These are phyloP conservation scores for Hibiscus tridactylites DNA, from an alignment of 345 rosid genomes.

Conservation along the genomic window DNA sequence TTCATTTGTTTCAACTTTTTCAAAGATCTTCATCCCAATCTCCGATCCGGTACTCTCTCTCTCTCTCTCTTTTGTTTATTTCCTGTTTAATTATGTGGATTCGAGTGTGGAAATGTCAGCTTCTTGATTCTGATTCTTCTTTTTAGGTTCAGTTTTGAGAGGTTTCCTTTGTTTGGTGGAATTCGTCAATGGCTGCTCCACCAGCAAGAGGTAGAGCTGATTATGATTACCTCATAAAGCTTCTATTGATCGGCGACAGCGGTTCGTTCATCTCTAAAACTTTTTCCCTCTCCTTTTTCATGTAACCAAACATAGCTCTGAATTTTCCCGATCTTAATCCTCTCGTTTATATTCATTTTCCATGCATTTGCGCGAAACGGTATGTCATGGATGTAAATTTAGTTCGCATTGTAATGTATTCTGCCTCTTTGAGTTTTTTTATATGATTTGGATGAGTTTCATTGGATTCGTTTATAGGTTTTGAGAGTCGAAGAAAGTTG, in stretches of 20 bases:
- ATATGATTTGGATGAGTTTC: neutral
- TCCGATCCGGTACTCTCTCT: neutral
- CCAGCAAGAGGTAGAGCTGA: conserved; percentile 78
- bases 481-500: neutral
- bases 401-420: no score
- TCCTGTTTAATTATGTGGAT: neutral
- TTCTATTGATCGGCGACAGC: conserved; percentile 52
- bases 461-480: neutral
- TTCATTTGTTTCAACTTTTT: neutral
- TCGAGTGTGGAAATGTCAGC: neutral
- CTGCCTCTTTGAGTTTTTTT: neutral
- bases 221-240: conserved; percentile 68
- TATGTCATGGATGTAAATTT: no score
- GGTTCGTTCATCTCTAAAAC: neutral
- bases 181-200: conserved; percentile 51
- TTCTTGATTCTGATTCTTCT: neutral
- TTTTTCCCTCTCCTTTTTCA: neutral
- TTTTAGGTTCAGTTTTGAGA: neutral
- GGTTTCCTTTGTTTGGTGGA: neutral
- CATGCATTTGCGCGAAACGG: no score
- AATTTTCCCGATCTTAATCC: neutral
- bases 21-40: neutral
- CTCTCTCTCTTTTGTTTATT: neutral
- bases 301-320: neutral
- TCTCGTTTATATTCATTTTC: neutral